These are phyloP conservation scores for Gnaphalium uliginosum DNA, from an alignment of 129 eudicot genomes.

Conservation along the genomic window DNA sequence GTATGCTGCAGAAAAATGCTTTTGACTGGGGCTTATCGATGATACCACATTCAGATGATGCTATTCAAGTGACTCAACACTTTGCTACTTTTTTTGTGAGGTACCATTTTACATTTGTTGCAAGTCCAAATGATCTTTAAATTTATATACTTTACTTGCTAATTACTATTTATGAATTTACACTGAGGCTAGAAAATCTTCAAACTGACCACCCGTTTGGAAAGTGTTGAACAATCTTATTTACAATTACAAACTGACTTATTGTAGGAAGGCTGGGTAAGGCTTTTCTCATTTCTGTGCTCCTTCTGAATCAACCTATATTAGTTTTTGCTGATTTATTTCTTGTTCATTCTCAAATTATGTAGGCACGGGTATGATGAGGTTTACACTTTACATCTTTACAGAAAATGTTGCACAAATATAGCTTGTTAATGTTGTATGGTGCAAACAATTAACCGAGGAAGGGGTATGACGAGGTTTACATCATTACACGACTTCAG, in stretches of 20 bases:
- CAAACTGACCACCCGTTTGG: constrained; percentile 56
- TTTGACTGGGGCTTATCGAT: constrained; percentile 76
- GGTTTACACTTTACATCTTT: constrained; percentile 16
- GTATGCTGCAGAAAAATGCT: constrained; percentile 72
- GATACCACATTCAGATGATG: constrained; percentile 92
- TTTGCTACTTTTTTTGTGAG: constrained; percentile 82
- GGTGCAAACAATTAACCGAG: constrained; percentile 29
- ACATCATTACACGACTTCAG: constrained; percentile 9
- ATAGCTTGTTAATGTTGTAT: constrained; percentile 22
- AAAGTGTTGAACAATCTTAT: constrained; percentile 75
- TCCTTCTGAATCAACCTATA: not conserved
- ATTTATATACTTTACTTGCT: not conserved
- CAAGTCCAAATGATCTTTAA: not conserved
- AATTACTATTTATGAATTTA: constrained; percentile 3
- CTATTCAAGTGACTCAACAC: constrained; percentile 81
- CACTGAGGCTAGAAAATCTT: constrained; percentile 88
- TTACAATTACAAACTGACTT: constrained; percentile 84
- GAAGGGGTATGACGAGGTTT: constrained; percentile 4
- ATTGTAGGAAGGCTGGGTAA: constrained; percentile 81
- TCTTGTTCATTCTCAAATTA: not conserved
- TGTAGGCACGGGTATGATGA: constrained; percentile 40
- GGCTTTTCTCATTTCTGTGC: constrained; percentile 1
- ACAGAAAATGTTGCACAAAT: constrained; percentile 8
- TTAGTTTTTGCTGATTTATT: constrained; percentile 3
- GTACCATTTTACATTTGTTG: constrained; percentile 23